These are phyloP conservation scores for Pyrenopolyporus hunteri DNA, from an alignment of 495 filamentous ascomycete genomes.

Conservation along the genomic window DNA sequence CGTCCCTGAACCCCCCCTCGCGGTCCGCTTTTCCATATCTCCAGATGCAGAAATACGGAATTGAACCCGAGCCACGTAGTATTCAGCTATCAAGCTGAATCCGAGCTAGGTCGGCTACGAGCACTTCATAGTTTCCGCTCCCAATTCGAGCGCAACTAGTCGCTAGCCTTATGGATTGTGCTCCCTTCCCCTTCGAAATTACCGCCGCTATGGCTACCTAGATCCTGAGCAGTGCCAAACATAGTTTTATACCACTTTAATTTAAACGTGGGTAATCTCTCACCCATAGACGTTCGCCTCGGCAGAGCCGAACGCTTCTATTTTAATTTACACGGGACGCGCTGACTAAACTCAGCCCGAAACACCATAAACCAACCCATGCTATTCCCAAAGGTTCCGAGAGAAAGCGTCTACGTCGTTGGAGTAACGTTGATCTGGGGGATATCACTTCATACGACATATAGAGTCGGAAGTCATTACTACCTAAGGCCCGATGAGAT, in stretches of 20 bases:
- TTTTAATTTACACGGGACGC: slow-evolving; percentile 11
- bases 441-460: slow-evolving; percentile 1
- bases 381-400: slow-evolving; percentile 9
- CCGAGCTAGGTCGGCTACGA: no score
- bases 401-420: slow-evolving; percentile 5
- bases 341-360: slow-evolving; percentile 17
- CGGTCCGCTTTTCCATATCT: slow-evolving; percentile 22
- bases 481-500: background rate
- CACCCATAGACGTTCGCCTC: background rate
- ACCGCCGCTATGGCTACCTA: background rate
- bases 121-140: background rate
- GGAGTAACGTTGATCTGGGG: slow-evolving; percentile 12
- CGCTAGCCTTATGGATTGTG: background rate
- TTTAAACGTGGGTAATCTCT: background rate
- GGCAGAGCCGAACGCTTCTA: background rate
- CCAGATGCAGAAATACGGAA: background rate
- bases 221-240: background rate
- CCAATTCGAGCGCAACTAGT: background rate
- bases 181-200: background rate
- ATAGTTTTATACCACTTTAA: background rate
- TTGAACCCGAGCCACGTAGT: background rate
- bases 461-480: background rate
- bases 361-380: slow-evolving; percentile 10
- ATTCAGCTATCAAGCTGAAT: background rate
- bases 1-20: slow-evolving; percentile 5